Evolutionary conservation across 495 filamentous ascomycete species (phyloP).

Genomic region (Astrothelium macrocarpum): DNA sequence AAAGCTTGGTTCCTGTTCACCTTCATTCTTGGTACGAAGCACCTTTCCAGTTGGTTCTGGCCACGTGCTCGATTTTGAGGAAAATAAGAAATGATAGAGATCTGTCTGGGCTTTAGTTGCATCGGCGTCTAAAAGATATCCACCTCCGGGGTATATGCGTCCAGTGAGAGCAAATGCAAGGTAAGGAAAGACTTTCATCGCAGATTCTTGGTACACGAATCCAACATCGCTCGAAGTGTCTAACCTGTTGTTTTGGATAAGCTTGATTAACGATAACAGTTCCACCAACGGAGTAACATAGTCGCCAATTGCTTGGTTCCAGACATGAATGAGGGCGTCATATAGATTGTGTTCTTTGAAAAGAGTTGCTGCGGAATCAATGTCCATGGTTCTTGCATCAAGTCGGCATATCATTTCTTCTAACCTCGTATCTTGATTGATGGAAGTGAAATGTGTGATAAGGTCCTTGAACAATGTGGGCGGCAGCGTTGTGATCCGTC

Average conservation of each 20-base stretch:
- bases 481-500: conserved; percentile 63
- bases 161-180: conserved; percentile 88
- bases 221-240: conserved; percentile 21
- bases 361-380: conserved; percentile 82
- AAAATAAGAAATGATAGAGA: conserved; percentile 87
- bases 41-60: conserved; percentile 45
- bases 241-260: conserved; percentile 44
- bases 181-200: conserved; percentile 89
- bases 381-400: conserved; percentile 81
- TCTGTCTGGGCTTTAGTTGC: conserved; percentile 70
- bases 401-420: conserved; percentile 93
- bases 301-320: conserved; percentile 82
- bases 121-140: conserved; percentile 55
- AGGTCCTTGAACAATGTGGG: conserved; percentile 79
- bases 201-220: conserved; percentile 40
- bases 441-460: conserved; percentile 65
- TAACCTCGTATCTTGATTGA: conserved; percentile 61
- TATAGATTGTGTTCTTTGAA: conserved; percentile 88
- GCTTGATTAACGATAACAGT: conserved; percentile 61
- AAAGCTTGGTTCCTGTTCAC: conserved; percentile 55
- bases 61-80: conserved; percentile 62
- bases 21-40: conserved; percentile 43
- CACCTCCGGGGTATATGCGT: conserved; percentile 80
- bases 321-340: conserved; percentile 93
- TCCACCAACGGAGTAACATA: conserved; percentile 86